phyloP scores from a whole-genome alignment of 1,139 yeast species.

The Scheffersomyces stambukii region DNA sequence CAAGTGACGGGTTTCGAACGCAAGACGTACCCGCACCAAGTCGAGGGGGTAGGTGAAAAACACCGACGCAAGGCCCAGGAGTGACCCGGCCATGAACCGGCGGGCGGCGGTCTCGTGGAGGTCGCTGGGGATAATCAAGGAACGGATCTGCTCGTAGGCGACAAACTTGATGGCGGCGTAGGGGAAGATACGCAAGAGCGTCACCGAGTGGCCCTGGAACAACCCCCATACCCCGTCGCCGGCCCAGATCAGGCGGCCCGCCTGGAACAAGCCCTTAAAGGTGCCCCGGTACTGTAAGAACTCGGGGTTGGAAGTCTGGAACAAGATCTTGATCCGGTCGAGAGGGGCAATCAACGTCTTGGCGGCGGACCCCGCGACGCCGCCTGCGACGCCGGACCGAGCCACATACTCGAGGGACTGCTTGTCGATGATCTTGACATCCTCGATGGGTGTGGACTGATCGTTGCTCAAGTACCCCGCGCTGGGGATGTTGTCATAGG shows the following conservation, averaged over 20 bases:
- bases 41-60: slow-evolving; percentile 91
- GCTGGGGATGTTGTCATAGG: slow-evolving; percentile 6
- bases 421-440: slow-evolving; percentile 39
- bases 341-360: slow-evolving; percentile 93
- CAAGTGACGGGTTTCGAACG: slow-evolving; percentile 63
- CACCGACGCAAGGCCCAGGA: slow-evolving; percentile 84
- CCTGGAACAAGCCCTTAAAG: slow-evolving; percentile 68
- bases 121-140: slow-evolving; percentile 70
- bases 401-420: slow-evolving; percentile 74
- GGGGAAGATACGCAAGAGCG: slow-evolving; percentile 86
- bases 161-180: slow-evolving; percentile 97
- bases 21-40: slow-evolving; percentile 83
- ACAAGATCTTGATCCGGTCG: slow-evolving; percentile 88
- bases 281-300: slow-evolving; percentile 79
- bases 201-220: slow-evolving; percentile 94
- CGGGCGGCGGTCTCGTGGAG: slow-evolving; percentile 75
- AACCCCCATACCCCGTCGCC: slow-evolving; percentile 79
- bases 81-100: slow-evolving; percentile 82
- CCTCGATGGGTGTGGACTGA: slow-evolving; percentile 26
- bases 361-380: slow-evolving; percentile 92
- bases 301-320: slow-evolving; percentile 93
- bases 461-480: slow-evolving; percentile 17
- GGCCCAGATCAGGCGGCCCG: slow-evolving; percentile 61
- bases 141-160: slow-evolving; percentile 91
- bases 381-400: slow-evolving; percentile 90